Evolutionary conservation across 108 stramenopile species (phyloP), one percentile per base, ranked within the genome.

Genomic region (Cyclotella sp.): DNA sequence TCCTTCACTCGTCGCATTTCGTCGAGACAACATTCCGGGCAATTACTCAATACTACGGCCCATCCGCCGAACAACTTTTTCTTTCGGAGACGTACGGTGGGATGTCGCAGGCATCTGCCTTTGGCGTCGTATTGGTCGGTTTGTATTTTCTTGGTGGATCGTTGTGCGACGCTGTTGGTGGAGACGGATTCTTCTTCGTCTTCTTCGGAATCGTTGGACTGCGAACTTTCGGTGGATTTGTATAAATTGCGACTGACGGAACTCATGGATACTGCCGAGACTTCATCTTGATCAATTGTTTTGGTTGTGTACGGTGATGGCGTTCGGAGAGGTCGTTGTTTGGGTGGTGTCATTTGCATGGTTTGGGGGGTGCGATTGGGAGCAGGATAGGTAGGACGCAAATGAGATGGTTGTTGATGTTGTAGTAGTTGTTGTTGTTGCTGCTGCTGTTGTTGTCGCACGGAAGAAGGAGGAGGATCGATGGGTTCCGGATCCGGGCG

Each of bases 1-100:
- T 72, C 64, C 70, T 71, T 71, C 15, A 78, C 63, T 34, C 73
- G 58, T 21, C 67, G 59, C 69, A 81, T 81, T 24, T 81, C 79
- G 41, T 81, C 73, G 22, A 81, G 68, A 58, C 79, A 81, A 21
- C 79, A 81, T 70, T 81, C 79, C 9, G 79, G 79, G 52, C 79
- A 81, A 39, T 74, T 68, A 52, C 61, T 63, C 21, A 81, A 41
- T 28, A 81, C 34, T 9, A 69, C 62, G 7, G 52, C 29, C 79
- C 79, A 81, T 16, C 68, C 73, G 4, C 65, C 43, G 52, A 73
- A 53, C 26, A 81, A 16, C 30, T 69, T 63, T 51, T 81, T 81
- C 57, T 74, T 81, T 7, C 70, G 70, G 5, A 81, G 68, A 24
- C 60, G 73, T 16, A 70, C 53, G 21, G 53, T 74, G 22, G 79